These are phyloP conservation scores for Lizanozyma gosingica DNA, from an alignment of 1,139 yeast genomes.

Conservation along the genomic window DNA sequence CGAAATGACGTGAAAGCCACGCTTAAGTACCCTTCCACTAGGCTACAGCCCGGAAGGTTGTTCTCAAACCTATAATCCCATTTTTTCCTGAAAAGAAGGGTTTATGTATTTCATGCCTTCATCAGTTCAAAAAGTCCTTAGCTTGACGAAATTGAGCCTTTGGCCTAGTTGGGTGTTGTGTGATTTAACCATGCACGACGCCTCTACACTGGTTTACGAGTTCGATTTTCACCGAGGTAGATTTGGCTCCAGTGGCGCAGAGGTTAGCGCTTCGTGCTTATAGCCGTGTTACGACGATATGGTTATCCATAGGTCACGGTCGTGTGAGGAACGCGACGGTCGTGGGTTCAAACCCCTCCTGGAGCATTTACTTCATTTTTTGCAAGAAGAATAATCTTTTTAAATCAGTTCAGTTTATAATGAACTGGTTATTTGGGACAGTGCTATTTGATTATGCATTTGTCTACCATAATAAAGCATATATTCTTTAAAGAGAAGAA, in stretches of 20 bases:
- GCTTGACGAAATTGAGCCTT: neutral
- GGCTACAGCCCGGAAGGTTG: neutral
- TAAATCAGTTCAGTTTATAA: too few relatives aligned
- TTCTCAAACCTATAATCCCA: too few relatives aligned
- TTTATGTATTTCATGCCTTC: neutral
- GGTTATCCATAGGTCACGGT: constrained; percentile 1
- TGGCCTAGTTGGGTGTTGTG: neutral
- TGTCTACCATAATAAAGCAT: too few relatives aligned
- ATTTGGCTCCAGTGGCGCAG: constrained; percentile 1
- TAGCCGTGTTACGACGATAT: constrained; percentile 1
- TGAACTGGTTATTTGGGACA: too few relatives aligned
- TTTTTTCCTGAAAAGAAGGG: neutral
- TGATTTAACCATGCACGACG: neutral
- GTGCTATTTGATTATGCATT: too few relatives aligned
- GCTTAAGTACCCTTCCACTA: too few relatives aligned
- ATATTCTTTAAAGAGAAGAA: too few relatives aligned
- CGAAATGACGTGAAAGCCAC: too few relatives aligned
- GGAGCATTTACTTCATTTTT: constrained; percentile 1
- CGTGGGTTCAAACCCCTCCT: constrained; percentile 2
- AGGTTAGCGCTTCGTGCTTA: constrained; percentile 2
- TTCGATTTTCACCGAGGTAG: neutral
- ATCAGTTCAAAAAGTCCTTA: neutral
- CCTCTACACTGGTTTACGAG: neutral
- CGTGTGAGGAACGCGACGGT: constrained; percentile 2
- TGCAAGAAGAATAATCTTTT: neutral